phyloP scores from a whole-genome alignment of 176 grass and related monocot genomes.

The Secale cereale region DNA sequence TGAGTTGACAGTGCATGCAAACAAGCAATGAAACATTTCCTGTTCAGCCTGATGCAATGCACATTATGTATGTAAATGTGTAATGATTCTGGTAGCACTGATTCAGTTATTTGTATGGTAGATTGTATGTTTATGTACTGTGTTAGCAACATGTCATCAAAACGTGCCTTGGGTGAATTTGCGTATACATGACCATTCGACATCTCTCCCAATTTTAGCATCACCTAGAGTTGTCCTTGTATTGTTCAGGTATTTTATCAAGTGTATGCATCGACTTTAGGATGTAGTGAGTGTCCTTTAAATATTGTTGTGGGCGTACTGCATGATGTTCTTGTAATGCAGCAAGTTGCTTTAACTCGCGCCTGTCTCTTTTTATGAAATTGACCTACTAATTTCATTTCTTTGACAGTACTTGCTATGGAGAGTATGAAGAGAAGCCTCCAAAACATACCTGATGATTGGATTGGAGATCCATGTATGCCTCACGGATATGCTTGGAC shows the following conservation, averaged over 20 bases:
- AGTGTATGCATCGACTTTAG: not conserved
- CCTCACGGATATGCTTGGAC: conserved; percentile 78
- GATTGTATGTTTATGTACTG: not conserved
- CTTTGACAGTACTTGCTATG: conserved; percentile 59
- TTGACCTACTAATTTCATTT: conserved; percentile 8
- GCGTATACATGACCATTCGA: not conserved
- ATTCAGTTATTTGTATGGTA: not conserved
- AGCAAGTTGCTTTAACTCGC: conserved; percentile 8
- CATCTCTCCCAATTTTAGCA: not conserved
- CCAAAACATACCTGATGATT: conserved; percentile 63
- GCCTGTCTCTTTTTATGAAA: not conserved
- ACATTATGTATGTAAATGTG: not conserved
- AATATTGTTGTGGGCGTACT: not conserved
- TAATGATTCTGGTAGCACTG: not conserved
- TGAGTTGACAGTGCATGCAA: not conserved
- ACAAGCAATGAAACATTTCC: not conserved
- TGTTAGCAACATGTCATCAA: not conserved
- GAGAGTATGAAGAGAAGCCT: conserved; percentile 59
- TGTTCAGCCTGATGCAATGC: not conserved
- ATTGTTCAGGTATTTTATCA: conserved; percentile 22
- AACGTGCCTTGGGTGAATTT: not conserved
- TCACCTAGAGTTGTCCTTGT: not conserved
- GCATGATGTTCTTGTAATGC: not conserved
- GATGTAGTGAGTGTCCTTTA: not conserved
- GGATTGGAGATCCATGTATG: conserved; percentile 95